Evolutionary conservation across 129 eudicot genomes (phyloP).

Genomic region (Saposhnikovia divaricata): DNA sequence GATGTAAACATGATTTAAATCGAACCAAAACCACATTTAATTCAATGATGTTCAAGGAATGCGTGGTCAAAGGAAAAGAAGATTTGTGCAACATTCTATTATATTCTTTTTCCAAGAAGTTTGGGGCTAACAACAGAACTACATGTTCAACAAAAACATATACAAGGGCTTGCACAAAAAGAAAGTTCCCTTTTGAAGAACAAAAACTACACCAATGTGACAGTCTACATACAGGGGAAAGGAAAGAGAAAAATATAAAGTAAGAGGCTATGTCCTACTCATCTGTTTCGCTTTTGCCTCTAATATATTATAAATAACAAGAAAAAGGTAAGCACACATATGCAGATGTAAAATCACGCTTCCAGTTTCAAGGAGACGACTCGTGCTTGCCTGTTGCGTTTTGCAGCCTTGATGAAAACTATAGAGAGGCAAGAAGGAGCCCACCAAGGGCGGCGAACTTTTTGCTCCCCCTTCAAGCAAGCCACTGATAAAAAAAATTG

Average conservation of each 20-base stretch:
- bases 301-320: not conserved
- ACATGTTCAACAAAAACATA: not conserved
- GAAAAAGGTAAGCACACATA: slow-evolving; percentile 19
- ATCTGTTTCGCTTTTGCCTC: slow-evolving; percentile 15
- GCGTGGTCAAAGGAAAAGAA: not conserved
- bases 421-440: slow-evolving; percentile 86
- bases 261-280: slow-evolving; percentile 12
- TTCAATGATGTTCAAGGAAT: not conserved
- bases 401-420: slow-evolving; percentile 71
- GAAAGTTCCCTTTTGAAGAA: slow-evolving; percentile 22
- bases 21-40: not conserved
- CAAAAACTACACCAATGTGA: slow-evolving; percentile 10
- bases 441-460: slow-evolving; percentile 95
- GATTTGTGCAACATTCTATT: not conserved
- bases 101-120: not conserved
- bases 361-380: slow-evolving; percentile 97
- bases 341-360: slow-evolving; percentile 43
- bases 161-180: slow-evolving; percentile 18
- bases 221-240: slow-evolving; percentile 11
- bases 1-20: no score
- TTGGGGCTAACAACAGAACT: not conserved
- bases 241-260: not conserved
- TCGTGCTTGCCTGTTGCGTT: slow-evolving; percentile 83
- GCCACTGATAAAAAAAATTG: slow-evolving; percentile 46
- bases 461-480: slow-evolving; percentile 98